Evolutionary conservation across 2,329 filamentous ascomycete species (phyloP).

Genomic region (Pseudogymnoascus sp.): DNA sequence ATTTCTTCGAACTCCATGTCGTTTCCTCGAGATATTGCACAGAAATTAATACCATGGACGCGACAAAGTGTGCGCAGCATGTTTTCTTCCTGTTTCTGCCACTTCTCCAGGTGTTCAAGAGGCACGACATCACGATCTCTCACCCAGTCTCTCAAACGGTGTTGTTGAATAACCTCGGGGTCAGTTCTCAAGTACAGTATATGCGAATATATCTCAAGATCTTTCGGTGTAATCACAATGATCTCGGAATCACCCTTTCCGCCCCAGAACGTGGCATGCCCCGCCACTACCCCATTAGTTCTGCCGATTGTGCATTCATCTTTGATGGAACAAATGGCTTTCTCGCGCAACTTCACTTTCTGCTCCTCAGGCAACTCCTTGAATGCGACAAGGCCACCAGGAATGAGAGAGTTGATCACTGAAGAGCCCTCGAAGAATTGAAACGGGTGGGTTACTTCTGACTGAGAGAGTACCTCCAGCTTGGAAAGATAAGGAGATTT

Average conservation of each 20-base stretch:
- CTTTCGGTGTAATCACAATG: constrained; percentile 39
- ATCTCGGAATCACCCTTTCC: constrained; percentile 31
- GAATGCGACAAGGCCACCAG: constrained; percentile 46
- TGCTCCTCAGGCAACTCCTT: constrained; percentile 32
- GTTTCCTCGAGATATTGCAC: constrained; percentile 20
- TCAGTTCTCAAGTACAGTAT: constrained; percentile 50
- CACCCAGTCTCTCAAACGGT: constrained; percentile 34
- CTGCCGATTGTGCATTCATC: constrained; percentile 32
- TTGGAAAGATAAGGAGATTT: constrained; percentile 43
- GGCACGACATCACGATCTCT: constrained; percentile 34
- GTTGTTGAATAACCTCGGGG: constrained; percentile 33
- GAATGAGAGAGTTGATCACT: constrained; percentile 37
- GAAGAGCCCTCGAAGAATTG: constrained; percentile 48
- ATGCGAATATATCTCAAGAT: constrained; percentile 47
- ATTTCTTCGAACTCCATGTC: constrained; percentile 21
- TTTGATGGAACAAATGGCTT: constrained; percentile 42
- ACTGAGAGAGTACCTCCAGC: constrained; percentile 33
- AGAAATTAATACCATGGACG: constrained; percentile 43
- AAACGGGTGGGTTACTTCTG: constrained; percentile 30
- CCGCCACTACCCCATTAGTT: constrained; percentile 44
- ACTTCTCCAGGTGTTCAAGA: constrained; percentile 37
- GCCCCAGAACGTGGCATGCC: constrained; percentile 51
- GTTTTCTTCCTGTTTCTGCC: constrained; percentile 41
- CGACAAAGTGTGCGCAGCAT: constrained; percentile 40
- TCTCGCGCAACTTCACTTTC: constrained; percentile 36